Percentiles rank a stretch among this genome's conserved stretches.
phyloP scores from a whole-genome alignment of 2,329 filamentous ascomycete genomes.

The Colletotrichum truncatum region DNA sequence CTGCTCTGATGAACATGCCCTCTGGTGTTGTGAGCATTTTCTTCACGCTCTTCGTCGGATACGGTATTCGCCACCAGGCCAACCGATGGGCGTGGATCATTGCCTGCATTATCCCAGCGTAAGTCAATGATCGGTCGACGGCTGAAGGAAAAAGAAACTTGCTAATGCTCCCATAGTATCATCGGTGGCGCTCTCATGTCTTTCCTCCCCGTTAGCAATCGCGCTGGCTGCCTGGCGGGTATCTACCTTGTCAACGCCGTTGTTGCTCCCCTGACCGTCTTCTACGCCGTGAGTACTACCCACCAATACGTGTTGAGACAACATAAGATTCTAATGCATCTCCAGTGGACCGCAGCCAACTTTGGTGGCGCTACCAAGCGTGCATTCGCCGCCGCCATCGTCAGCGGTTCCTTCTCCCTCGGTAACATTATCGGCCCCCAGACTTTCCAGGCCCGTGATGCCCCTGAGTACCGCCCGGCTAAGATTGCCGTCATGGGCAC shows the following conservation, averaged over 20 bases:
- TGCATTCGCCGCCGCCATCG: slow-evolving; percentile 57
- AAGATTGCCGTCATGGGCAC: slow-evolving; percentile 65
- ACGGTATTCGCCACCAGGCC: slow-evolving; percentile 54
- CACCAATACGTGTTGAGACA: too few species aligned
- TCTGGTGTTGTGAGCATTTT: slow-evolving; percentile 62
- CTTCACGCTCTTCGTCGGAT: slow-evolving; percentile 58
- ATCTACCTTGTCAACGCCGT: slow-evolving; percentile 62
- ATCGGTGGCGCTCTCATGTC: slow-evolving; percentile 63
- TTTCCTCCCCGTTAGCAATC: slow-evolving; percentile 56
- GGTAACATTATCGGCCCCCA: slow-evolving; percentile 67
- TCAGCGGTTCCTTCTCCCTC: slow-evolving; percentile 60
- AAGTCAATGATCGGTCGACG: slow-evolving; percentile 28
- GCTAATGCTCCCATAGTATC: slow-evolving; percentile 40
- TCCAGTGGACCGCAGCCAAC: slow-evolving; percentile 58
- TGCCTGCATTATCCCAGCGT: slow-evolving; percentile 57
- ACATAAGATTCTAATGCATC: slow-evolving; percentile 18
- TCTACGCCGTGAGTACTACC: slow-evolving; percentile 54
- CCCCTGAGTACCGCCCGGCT: slow-evolving; percentile 60
- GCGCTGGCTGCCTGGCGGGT: slow-evolving; percentile 55
- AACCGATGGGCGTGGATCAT: slow-evolving; percentile 61
- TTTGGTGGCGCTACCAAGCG: slow-evolving; percentile 62
- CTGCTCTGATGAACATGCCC: slow-evolving; percentile 64
- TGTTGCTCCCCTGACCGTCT: slow-evolving; percentile 53
- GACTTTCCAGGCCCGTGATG: slow-evolving; percentile 62
- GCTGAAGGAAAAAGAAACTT: background rate